These are phyloP conservation scores for Nannochloris sp. DNA, from an alignment of 139 green algal species.

Conservation along the genomic window DNA sequence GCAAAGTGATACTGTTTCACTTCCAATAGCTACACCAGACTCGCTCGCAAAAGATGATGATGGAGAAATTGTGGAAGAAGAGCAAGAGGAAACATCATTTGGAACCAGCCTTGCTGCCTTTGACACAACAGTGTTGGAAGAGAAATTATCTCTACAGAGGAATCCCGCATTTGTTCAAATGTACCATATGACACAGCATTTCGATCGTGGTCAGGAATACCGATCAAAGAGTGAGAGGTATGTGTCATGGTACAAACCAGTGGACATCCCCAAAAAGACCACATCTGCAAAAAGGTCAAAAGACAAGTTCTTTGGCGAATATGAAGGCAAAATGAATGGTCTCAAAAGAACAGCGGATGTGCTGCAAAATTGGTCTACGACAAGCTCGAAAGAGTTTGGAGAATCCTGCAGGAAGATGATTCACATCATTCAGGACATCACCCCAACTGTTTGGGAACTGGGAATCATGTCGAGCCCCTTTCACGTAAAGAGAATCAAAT, in stretches of 20 bases:
- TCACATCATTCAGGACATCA: not conserved
- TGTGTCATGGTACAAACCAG: not conserved
- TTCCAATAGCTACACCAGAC: no score
- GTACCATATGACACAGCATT: not conserved
- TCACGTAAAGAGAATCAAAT: not conserved
- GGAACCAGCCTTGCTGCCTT: not conserved
- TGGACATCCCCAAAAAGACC: not conserved
- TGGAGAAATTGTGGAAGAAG: no score
- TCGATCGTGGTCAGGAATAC: not conserved
- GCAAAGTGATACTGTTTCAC: no score
- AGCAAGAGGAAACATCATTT: no score
- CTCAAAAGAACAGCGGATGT: not conserved
- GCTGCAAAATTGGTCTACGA: not conserved
- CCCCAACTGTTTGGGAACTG: not conserved
- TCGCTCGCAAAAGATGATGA: no score
- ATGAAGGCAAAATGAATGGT: not conserved
- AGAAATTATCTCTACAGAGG: constrained; percentile 1
- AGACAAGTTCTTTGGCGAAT: not conserved
- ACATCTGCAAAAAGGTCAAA: not conserved
- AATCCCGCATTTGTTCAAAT: not conserved
- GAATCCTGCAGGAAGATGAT: not conserved
- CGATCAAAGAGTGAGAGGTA: not conserved
- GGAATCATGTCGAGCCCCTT: not conserved
- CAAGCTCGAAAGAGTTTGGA: not conserved
- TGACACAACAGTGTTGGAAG: not conserved